phyloP scores from a whole-genome alignment of 345 rosid species.

The Orychophragmus violaceus region DNA sequence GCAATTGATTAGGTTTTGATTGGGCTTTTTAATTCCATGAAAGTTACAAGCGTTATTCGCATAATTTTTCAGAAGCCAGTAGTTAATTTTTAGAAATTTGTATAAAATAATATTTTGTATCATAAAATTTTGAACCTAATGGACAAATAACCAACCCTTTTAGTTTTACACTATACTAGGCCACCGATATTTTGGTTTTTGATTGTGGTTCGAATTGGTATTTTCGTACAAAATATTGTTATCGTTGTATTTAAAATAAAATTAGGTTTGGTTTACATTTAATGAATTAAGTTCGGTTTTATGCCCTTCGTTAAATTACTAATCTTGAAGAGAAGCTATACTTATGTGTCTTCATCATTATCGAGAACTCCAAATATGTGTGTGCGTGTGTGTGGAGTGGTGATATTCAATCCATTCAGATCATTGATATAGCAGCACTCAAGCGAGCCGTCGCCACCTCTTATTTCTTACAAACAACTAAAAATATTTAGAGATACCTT shows the following conservation, averaged over 20 bases:
- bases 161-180: too few relatives aligned
- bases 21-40: too few relatives aligned
- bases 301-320: neutral
- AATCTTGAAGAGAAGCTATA: neutral
- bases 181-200: too few relatives aligned
- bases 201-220: neutral
- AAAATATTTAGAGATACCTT: neutral
- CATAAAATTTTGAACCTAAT: too few relatives aligned
- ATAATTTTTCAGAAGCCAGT: too few relatives aligned
- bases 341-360: constrained; percentile 5
- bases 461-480: neutral
- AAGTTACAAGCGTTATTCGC: too few relatives aligned
- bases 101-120: too few relatives aligned
- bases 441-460: neutral
- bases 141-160: too few relatives aligned
- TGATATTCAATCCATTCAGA: constrained; percentile 2
- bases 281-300: neutral
- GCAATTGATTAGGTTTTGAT: neutral
- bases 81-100: too few relatives aligned
- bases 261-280: neutral
- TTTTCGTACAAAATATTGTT: neutral
- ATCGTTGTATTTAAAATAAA: neutral
- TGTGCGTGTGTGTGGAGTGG: neutral
- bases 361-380: neutral
- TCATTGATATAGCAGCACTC: neutral